A percentile compares a stretch with the other conserved stretches of the same genome.
phyloP scores from a whole-genome alignment of 2,329 filamentous ascomycete genomes.

The Arachnopeziza araneosa region DNA sequence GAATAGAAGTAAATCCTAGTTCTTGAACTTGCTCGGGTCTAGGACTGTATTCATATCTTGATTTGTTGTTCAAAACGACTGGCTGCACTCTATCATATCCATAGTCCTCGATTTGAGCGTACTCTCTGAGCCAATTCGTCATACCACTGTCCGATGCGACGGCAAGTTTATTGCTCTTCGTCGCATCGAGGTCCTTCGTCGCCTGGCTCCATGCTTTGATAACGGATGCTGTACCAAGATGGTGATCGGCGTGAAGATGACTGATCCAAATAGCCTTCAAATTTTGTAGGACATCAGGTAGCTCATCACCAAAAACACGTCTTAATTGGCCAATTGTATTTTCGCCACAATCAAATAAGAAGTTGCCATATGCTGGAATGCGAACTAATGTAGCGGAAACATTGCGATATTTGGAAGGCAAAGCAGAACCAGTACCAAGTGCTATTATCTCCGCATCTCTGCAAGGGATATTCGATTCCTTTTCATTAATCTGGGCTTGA shows the following conservation, averaged over 20 bases:
- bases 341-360: constrained; percentile 88
- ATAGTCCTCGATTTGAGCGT: constrained; percentile 70
- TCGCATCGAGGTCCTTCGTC: constrained; percentile 35
- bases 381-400: constrained; percentile 83
- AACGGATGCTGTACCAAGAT: constrained; percentile 77
- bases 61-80: constrained; percentile 12
- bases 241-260: constrained; percentile 94
- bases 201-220: constrained; percentile 73
- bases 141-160: constrained; percentile 68
- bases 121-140: constrained; percentile 73
- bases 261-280: constrained; percentile 86
- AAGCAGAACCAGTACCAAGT: constrained; percentile 84
- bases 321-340: constrained; percentile 84
- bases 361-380: constrained; percentile 80
- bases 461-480: constrained; percentile 62
- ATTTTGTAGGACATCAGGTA: constrained; percentile 67
- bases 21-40: constrained; percentile 18
- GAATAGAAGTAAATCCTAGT: constrained; percentile 58
- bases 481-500: constrained; percentile 41
- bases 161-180: constrained; percentile 43
- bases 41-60: neutral
- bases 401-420: constrained; percentile 91
- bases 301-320: constrained; percentile 63
- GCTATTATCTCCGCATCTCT: constrained; percentile 77
- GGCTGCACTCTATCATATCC: constrained; percentile 50